Evolutionary conservation across 495 filamentous ascomycete species (phyloP).

Genomic region (Aspergillus steynii): DNA sequence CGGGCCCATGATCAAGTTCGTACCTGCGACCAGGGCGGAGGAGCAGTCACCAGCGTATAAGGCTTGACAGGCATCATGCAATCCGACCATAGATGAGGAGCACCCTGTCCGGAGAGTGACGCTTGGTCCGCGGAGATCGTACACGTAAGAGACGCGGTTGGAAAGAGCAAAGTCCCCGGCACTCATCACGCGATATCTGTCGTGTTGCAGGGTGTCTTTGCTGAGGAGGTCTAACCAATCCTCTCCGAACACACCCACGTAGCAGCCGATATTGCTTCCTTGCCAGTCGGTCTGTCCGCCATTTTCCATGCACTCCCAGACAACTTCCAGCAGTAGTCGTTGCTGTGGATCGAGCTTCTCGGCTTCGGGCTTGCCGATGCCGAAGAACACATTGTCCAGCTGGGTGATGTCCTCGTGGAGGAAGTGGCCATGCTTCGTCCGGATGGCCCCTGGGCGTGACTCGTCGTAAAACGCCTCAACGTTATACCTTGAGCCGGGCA

Average conservation of each 20-base stretch:
- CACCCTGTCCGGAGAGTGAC: slow-evolving; percentile 36
- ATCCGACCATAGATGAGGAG: slow-evolving; percentile 28
- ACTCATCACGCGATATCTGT: slow-evolving; percentile 17
- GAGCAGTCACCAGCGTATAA: slow-evolving; percentile 36
- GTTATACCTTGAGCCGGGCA: slow-evolving; percentile 43
- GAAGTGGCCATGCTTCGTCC: slow-evolving; percentile 52
- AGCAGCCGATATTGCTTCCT: slow-evolving; percentile 45
- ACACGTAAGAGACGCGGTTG: slow-evolving; percentile 37
- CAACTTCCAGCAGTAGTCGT: slow-evolving; percentile 53
- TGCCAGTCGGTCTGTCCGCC: slow-evolving; percentile 45
- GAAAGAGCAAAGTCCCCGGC: slow-evolving; percentile 32
- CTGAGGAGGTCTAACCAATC: slow-evolving; percentile 29
- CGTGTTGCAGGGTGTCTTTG: slow-evolving; percentile 21
- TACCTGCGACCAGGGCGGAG: slow-evolving; percentile 40
- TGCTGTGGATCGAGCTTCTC: slow-evolving; percentile 60
- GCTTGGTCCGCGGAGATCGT: slow-evolving; percentile 32
- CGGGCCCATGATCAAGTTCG: slow-evolving; percentile 39
- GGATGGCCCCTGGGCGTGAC: slow-evolving; percentile 14
- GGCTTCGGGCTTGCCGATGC: slow-evolving; percentile 43
- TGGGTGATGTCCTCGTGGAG: slow-evolving; percentile 38
- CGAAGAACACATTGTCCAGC: slow-evolving; percentile 37
- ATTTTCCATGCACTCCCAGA: slow-evolving; percentile 38
- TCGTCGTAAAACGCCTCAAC: slow-evolving; percentile 30
- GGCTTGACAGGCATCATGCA: slow-evolving; percentile 31
- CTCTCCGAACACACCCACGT: slow-evolving; percentile 44